Evolutionary conservation across 2,329 filamentous ascomycete genomes (phyloP).

Genomic region (Ophiostoma australiae): DNA sequence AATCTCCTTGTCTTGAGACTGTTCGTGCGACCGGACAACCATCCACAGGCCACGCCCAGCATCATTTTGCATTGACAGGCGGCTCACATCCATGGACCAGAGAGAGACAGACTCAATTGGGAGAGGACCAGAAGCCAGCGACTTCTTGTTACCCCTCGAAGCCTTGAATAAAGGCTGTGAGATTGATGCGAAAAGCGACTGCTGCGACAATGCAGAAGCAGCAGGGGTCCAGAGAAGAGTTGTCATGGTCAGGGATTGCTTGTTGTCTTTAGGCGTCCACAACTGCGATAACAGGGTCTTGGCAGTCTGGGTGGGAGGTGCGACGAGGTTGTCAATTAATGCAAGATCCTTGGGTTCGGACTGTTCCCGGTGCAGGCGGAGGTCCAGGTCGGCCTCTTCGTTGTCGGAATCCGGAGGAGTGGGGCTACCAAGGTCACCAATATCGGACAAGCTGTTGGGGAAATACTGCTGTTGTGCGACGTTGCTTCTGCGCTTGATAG

Average conservation of each 20-base stretch:
- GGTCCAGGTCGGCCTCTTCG: conserved; percentile 35
- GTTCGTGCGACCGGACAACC: conserved; percentile 6
- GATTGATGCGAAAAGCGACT: conserved; percentile 10
- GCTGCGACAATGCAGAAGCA: conserved; percentile 32
- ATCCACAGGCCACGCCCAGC: conserved; percentile 18
- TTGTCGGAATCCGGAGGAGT: conserved; percentile 52
- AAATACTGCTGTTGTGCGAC: conserved; percentile 15
- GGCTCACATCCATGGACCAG: conserved; percentile 16
- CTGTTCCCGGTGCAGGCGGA: conserved; percentile 26
- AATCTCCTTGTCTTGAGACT: not conserved
- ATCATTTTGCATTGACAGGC: not conserved
- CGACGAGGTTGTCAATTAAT: not conserved
- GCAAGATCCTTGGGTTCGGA: not conserved
- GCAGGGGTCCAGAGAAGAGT: conserved; percentile 32
- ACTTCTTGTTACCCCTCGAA: not conserved
- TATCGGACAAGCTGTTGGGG: conserved; percentile 32
- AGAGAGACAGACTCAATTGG: conserved; percentile 20
- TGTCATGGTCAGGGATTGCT: conserved; percentile 5
- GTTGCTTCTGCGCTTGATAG: not conserved
- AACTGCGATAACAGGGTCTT: conserved; percentile 25
- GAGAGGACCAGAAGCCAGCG: conserved; percentile 14
- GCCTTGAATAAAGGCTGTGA: not conserved
- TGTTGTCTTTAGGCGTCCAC: conserved; percentile 30
- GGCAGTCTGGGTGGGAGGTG: not conserved
- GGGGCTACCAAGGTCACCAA: conserved; percentile 47